Base-by-base conservation (phyloP, 129 eudicot genomes). In the Mikania micrantha region DNA sequence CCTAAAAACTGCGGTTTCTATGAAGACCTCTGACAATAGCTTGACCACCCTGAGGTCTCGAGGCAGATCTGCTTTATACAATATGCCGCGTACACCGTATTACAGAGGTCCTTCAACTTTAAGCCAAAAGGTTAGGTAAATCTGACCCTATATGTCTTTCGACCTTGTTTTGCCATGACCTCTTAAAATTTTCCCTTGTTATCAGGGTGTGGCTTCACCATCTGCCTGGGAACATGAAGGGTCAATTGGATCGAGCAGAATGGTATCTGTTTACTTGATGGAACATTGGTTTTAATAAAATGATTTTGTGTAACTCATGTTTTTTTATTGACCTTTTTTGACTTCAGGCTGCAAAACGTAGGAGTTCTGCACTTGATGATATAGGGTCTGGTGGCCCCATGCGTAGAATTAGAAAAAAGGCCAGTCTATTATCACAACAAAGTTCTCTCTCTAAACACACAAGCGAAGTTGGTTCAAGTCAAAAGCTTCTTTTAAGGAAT, bases 1-100 rank as follows among this genome's bases (percentile, higher is more conserved):
- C 17, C 67, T 80, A 25, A 89, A 81, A 63, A 73, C 78, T n/a
- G 21, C 67, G 35, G 72, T 13, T 52, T 52, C 68, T 53, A 52
- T 64, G 11, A 83, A 79, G 65, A 71, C 60, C 32, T 62, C 61
- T 42, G 90, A 70, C 45, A 89, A 85, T 74, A 84, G 88, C 59
- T 78, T 74, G 53, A 52, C 78, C 56, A 81, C 88, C 62, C 90
- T 90, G 21, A 81, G 96, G 78, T 83, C 91, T 64, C 93, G 88
- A 17, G 99, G 99, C 67, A 83, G 95, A 85, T 90, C 96, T 0
- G 96, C 96, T 79, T 83, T 89, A 66, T 85, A 88, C 76, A 82
- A 56, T 80, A 93, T 93, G 99, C 83, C 99, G 45, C 95, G 99
- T 29, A 79, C 96, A 50, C 89, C 96, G 2, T 88, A 88, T 72